Evolutionary conservation across 108 stramenopile species (phyloP).

Genomic region (Schizochytrium sp.): DNA sequence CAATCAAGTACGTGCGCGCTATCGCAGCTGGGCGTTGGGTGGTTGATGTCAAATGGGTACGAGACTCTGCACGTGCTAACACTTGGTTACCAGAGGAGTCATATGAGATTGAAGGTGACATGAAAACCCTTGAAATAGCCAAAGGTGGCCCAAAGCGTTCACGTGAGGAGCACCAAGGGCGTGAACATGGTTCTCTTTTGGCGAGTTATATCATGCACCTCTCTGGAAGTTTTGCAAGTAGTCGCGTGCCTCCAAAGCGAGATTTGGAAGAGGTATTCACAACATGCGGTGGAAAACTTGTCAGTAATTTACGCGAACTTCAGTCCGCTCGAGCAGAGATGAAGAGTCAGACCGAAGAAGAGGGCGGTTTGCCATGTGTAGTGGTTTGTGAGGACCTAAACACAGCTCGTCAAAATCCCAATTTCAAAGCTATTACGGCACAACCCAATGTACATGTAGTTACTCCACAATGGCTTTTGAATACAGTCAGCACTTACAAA

Average conservation of each 20-base stretch:
- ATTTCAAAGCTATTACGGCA: not conserved
- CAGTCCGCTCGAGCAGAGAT: not conserved
- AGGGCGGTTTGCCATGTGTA: not conserved
- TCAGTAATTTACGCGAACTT: not conserved
- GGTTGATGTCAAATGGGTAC: not conserved
- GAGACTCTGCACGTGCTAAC: not conserved
- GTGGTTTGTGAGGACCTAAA: not conserved
- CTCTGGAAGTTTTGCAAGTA: conserved; percentile 29
- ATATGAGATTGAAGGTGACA: conserved; percentile 43
- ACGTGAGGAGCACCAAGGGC: not conserved
- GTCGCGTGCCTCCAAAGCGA: conserved; percentile 18
- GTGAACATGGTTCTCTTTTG: not conserved
- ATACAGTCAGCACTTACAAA: conserved; percentile 30
- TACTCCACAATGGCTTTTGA: conserved; percentile 48
- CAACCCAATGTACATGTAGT: not conserved
- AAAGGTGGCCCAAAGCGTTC: not conserved
- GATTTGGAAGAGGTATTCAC: not conserved
- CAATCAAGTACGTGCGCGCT: conserved; percentile 53
- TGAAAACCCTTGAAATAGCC: not conserved
- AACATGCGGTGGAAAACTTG: not conserved
- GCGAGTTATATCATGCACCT: not conserved
- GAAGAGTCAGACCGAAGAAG: no score
- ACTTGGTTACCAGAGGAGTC: conserved; percentile 14
- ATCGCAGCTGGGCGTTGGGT: conserved; percentile 24
- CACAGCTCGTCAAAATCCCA: not conserved